Evolutionary conservation across 1,139 yeast species (phyloP).

Genomic region (Geotrichum candidum): DNA sequence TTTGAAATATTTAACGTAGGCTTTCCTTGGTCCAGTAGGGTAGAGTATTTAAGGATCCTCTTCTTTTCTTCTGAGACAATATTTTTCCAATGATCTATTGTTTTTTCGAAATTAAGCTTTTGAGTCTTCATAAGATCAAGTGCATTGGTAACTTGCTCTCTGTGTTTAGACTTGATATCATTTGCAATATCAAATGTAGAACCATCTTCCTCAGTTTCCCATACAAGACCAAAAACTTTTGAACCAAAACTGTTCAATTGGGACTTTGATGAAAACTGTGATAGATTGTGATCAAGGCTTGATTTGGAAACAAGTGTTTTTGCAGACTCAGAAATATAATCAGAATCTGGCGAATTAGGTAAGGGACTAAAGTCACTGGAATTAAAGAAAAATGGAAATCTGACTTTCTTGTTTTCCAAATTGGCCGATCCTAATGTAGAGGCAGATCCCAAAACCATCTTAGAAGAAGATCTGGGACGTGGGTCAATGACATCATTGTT

Average conservation of each 20-base stretch:
- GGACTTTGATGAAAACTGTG: neutral
- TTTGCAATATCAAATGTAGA: neutral
- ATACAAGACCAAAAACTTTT: neutral
- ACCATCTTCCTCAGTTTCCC: neutral
- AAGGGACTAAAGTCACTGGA: no score
- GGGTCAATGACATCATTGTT: neutral
- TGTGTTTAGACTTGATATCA: neutral
- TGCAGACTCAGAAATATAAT: neutral
- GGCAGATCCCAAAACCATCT: neutral
- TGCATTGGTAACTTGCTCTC: neutral
- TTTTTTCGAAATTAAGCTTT: neutral
- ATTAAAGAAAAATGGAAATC: neutral
- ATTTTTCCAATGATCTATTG: neutral
- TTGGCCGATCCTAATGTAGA: neutral
- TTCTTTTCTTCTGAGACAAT: neutral
- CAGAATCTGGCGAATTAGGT: neutral
- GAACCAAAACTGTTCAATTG: neutral
- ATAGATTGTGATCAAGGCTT: neutral
- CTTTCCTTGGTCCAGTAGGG: neutral
- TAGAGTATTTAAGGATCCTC: neutral
- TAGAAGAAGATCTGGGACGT: neutral
- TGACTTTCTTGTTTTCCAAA: neutral
- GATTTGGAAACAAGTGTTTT: neutral
- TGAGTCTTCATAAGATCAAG: neutral
- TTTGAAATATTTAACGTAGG: neutral